These are phyloP conservation scores for Ceratobasidium sp. DNA, from an alignment of 1,284 basidiomycete species.

Conservation along the genomic window DNA sequence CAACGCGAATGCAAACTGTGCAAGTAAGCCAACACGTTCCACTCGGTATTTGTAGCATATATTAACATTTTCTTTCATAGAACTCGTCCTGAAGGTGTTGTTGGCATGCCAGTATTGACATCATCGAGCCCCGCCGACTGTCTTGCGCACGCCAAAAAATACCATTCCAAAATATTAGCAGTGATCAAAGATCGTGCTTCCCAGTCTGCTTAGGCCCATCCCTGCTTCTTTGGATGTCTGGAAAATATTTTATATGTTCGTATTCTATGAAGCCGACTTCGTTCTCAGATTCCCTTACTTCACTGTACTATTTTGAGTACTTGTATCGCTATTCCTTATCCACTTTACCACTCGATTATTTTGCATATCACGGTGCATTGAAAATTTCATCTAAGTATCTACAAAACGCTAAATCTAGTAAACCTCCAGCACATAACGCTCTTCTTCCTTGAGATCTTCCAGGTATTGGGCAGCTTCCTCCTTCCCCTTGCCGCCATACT, in stretches of 20 bases:
- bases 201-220: neutral
- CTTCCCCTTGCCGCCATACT: constrained; percentile 73
- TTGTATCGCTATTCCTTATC: constrained; percentile 16
- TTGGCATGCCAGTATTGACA: neutral
- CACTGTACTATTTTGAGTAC: constrained; percentile 20
- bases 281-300: neutral
- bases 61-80: neutral
- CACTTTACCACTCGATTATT: neutral
- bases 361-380: neutral
- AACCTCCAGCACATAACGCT: constrained; percentile 97
- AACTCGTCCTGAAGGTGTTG: neutral
- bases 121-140: neutral
- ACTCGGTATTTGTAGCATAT: neutral
- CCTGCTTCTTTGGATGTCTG: neutral
- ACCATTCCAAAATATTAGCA: neutral
- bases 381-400: neutral
- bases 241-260: neutral
- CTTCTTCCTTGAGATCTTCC: constrained; percentile 94
- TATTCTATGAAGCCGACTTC: neutral
- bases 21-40: constrained; percentile 14
- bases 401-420: constrained; percentile 30
- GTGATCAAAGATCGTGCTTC: neutral
- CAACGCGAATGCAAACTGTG: constrained; percentile 33
- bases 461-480: constrained; percentile 83
- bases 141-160: constrained; percentile 14